Conservation (phyloP, 2,329 filamentous ascomycete species). For the Paecilomyces sp. region DNA sequence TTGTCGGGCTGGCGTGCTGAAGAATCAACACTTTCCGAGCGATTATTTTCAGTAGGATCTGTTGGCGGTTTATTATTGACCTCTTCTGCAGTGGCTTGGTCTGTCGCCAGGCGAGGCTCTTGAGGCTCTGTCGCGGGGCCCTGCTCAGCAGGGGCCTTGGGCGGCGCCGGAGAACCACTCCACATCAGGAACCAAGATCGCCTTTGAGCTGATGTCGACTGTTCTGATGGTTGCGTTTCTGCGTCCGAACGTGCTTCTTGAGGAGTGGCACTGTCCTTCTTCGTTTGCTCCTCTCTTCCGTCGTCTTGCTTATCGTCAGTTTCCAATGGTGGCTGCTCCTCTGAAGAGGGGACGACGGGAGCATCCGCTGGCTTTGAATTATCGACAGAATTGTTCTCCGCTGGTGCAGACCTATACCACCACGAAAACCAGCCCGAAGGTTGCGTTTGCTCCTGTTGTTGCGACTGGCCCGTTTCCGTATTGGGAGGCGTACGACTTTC, state of each 20-base stretch:
- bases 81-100: conserved; percentile 9
- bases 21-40: conserved; percentile 11
- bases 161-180: conserved; percentile 22
- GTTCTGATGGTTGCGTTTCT: background rate
- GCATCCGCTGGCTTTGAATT: conserved; percentile 9
- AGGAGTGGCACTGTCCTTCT: background rate
- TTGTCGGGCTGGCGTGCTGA: conserved; percentile 15
- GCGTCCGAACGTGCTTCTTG: background rate
- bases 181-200: conserved; percentile 41
- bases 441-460: background rate
- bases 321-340: background rate
- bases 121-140: conserved; percentile 10
- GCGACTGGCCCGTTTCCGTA: background rate
- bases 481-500: background rate
- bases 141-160: conserved; percentile 14
- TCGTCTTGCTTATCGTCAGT: background rate
- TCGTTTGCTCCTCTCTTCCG: background rate
- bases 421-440: conserved; percentile 29
- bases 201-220: conserved; percentile 18
- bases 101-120: conserved; percentile 7
- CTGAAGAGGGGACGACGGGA: conserved; percentile 1
- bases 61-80: conserved; percentile 11
- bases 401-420: conserved; percentile 22
- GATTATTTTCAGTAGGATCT: conserved; percentile 14
- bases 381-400: conserved; percentile 5